phyloP scores from a whole-genome alignment of 352 stramenopile genomes.

The Globisporangium spinosum region DNA sequence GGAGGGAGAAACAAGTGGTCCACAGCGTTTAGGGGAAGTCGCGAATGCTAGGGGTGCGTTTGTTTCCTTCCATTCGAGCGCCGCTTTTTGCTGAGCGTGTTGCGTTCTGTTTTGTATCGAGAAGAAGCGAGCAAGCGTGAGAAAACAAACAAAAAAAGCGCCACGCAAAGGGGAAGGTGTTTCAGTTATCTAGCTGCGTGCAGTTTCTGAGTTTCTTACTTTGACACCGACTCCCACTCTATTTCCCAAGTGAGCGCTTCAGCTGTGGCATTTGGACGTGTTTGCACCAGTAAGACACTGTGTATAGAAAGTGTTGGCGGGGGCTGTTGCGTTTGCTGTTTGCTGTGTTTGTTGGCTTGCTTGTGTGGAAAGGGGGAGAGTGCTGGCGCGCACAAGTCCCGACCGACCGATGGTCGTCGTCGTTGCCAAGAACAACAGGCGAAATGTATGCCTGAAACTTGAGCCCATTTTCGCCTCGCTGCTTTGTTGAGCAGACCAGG shows the following conservation, averaged over 20 bases:
- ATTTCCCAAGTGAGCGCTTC: neutral
- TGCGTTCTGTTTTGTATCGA: conserved; percentile 14
- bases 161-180: neutral
- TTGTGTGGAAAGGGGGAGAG: neutral
- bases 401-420: conserved; percentile 18
- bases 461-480: conserved; percentile 3
- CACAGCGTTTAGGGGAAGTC: neutral
- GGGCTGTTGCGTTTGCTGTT: neutral
- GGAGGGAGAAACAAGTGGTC: neutral
- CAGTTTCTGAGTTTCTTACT: neutral
- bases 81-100: neutral
- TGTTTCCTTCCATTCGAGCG: neutral
- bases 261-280: neutral
- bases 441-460: conserved; percentile 14
- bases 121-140: neutral
- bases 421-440: conserved; percentile 13
- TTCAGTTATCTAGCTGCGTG: neutral
- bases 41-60: neutral
- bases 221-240: too few species aligned
- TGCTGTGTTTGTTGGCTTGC: neutral
- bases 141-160: conserved; percentile 9
- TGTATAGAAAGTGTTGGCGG: neutral
- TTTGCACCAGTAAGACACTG: neutral
- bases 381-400: neutral
- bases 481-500: conserved; percentile 5